Evolutionary conservation across 208 protist genomes (phyloP).

Genomic region (Leishmania major): DNA sequence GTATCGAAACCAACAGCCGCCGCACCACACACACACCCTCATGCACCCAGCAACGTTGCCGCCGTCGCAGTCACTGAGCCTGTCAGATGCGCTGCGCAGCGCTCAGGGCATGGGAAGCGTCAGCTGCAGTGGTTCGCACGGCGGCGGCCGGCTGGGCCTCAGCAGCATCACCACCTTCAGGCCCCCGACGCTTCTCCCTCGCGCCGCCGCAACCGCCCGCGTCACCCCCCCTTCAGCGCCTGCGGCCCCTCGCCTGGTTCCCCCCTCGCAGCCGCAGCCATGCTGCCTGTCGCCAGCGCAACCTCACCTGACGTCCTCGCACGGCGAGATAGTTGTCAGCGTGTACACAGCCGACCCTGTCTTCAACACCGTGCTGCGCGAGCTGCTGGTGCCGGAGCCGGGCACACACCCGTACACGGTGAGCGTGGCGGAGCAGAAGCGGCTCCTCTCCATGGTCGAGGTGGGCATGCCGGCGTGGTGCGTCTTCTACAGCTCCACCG

Average conservation of each 20-base stretch:
- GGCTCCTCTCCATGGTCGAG: constrained; percentile 77
- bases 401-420: constrained; percentile 67
- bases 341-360: constrained; percentile 77
- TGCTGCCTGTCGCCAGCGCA: not conserved
- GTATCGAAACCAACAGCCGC: not conserved
- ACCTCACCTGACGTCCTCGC: constrained; percentile 41
- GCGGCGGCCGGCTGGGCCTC: not conserved
- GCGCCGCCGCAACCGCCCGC: not conserved
- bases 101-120: not conserved
- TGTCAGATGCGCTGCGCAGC: constrained; percentile 10
- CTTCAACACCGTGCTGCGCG: constrained; percentile 71
- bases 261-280: not conserved
- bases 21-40: not conserved
- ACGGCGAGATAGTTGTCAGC: constrained; percentile 68
- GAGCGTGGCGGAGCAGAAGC: constrained; percentile 53
- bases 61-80: constrained; percentile 4
- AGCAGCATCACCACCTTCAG: not conserved
- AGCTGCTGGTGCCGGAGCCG: constrained; percentile 71
- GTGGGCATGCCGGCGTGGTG: constrained; percentile 81
- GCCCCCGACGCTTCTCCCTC: not conserved
- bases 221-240: not conserved
- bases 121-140: not conserved
- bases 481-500: constrained; percentile 60
- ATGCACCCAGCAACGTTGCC: not conserved
- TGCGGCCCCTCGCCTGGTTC: not conserved